Evolutionary conservation across 1,284 basidiomycete genomes (phyloP).

Genomic region (Pascua sp.): DNA sequence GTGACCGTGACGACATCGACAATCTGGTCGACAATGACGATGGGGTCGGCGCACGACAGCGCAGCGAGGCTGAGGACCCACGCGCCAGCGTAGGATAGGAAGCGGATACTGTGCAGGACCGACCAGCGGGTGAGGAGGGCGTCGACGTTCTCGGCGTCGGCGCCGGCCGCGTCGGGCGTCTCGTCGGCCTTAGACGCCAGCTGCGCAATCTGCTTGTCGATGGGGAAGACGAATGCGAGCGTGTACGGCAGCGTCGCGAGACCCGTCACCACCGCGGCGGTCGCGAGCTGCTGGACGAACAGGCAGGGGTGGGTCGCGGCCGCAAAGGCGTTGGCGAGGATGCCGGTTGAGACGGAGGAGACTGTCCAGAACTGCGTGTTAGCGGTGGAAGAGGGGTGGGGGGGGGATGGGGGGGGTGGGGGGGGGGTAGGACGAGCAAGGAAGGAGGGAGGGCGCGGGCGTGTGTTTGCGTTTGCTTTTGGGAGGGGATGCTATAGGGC

Average conservation of each 20-base stretch:
- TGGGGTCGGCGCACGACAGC: slow-evolving; percentile 4
- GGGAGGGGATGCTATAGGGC: no score
- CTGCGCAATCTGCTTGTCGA: slow-evolving; percentile 21
- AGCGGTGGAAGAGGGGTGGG: background rate
- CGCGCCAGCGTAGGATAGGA: slow-evolving; percentile 5
- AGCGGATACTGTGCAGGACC: slow-evolving; percentile 18
- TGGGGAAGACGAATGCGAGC: slow-evolving; percentile 9
- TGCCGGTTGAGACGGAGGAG: slow-evolving; percentile 4
- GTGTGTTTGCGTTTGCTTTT: no score
- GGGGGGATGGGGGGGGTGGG: background rate
- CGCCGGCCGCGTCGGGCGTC: slow-evolving; percentile 1
- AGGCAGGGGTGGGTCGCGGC: slow-evolving; percentile 18
- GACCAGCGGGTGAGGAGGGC: slow-evolving; percentile 23
- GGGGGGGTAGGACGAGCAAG: no score
- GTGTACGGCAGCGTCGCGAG: slow-evolving; percentile 27
- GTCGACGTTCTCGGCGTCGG: slow-evolving; percentile 6
- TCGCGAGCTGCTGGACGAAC: slow-evolving; percentile 16
- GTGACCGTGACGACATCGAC: background rate
- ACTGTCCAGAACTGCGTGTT: slow-evolving; percentile 16
- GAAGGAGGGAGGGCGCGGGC: no score
- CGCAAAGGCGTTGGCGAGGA: slow-evolving; percentile 14
- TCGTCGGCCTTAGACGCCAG: slow-evolving; percentile 7
- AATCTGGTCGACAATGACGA: background rate
- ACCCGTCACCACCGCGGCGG: slow-evolving; percentile 18
- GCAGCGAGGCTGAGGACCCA: slow-evolving; percentile 10